phyloP scores from a whole-genome alignment of 192 early-diverging fungal species.

The Podila minutissima region DNA sequence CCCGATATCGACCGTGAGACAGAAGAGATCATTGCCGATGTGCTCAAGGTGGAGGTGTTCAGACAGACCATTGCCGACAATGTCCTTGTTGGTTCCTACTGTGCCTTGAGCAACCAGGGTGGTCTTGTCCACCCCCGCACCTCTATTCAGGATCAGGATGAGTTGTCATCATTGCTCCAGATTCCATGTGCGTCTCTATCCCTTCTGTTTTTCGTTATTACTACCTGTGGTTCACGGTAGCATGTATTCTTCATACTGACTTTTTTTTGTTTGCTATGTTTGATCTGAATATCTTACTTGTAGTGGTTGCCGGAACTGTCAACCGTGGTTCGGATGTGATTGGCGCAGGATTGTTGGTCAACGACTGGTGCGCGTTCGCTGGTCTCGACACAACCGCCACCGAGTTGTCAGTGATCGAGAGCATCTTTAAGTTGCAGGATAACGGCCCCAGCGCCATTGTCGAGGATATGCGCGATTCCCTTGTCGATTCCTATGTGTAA shows the following conservation, averaged over 20 bases:
- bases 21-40: slow-evolving; percentile 99
- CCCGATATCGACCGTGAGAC: slow-evolving; percentile 99
- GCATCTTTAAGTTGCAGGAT: slow-evolving; percentile 98
- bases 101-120: slow-evolving; percentile 96
- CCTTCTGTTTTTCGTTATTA: not conserved
- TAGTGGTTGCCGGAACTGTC: slow-evolving; percentile 88
- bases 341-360: slow-evolving; percentile 96
- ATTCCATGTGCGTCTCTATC: slow-evolving; percentile 76
- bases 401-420: slow-evolving; percentile 96
- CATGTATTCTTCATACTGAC: slow-evolving; percentile 54
- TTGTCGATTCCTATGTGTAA: slow-evolving; percentile 89
- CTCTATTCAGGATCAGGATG: slow-evolving; percentile 96
- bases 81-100: slow-evolving; percentile 95
- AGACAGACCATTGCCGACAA: slow-evolving; percentile 98
- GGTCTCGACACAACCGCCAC: slow-evolving; percentile 97
- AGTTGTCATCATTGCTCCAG: slow-evolving; percentile 96
- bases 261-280: not conserved
- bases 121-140: slow-evolving; percentile 96
- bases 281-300: not conserved
- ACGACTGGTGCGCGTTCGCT: slow-evolving; percentile 98
- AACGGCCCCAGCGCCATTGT: slow-evolving; percentile 90
- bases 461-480: slow-evolving; percentile 91
- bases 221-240: slow-evolving; percentile 86
- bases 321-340: slow-evolving; percentile 99
- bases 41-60: slow-evolving; percentile 98